Evolutionary conservation across 2,329 filamentous ascomycete species (phyloP).

Genomic region (Diaporthe aspalathi): DNA sequence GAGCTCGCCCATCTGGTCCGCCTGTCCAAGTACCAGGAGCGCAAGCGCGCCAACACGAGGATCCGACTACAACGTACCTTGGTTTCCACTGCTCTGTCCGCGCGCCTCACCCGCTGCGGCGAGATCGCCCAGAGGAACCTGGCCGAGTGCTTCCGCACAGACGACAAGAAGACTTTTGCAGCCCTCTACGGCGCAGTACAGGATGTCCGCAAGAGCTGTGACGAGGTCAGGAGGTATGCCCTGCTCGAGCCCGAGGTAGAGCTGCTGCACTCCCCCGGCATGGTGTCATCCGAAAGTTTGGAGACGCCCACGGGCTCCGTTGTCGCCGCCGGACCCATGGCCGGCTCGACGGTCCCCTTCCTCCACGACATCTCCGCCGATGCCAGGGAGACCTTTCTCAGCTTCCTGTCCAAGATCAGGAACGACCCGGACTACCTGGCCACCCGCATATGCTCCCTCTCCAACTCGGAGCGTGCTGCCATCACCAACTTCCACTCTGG

Average conservation of each 20-base stretch:
- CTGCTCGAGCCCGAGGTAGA: constrained; percentile 80
- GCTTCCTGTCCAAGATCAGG: constrained; percentile 83
- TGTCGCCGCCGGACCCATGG: constrained; percentile 51
- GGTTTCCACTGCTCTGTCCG: constrained; percentile 79
- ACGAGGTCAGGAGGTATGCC: constrained; percentile 77
- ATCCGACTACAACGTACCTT: constrained; percentile 79
- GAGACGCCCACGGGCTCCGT: constrained; percentile 60
- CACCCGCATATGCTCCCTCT: constrained; percentile 80
- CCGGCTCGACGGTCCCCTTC: constrained; percentile 64
- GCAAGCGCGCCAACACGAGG: constrained; percentile 79
- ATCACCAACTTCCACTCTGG: constrained; percentile 83
- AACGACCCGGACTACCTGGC: constrained; percentile 91
- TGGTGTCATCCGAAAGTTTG: constrained; percentile 63
- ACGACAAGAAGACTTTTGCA: constrained; percentile 83
- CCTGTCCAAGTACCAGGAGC: constrained; percentile 83
- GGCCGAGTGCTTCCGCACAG: constrained; percentile 80
- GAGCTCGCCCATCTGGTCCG: constrained; percentile 83
- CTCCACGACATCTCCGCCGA: constrained; percentile 80
- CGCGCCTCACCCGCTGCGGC: constrained; percentile 79
- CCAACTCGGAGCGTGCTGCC: constrained; percentile 79
- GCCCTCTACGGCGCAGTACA: constrained; percentile 81
- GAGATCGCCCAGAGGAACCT: constrained; percentile 80
- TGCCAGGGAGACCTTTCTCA: constrained; percentile 79
- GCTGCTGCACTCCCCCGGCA: constrained; percentile 61
- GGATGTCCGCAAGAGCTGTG: constrained; percentile 82